phyloP scores from a whole-genome alignment of 2,329 filamentous ascomycete species.

The Phyllosticta citribraziliensis region DNA sequence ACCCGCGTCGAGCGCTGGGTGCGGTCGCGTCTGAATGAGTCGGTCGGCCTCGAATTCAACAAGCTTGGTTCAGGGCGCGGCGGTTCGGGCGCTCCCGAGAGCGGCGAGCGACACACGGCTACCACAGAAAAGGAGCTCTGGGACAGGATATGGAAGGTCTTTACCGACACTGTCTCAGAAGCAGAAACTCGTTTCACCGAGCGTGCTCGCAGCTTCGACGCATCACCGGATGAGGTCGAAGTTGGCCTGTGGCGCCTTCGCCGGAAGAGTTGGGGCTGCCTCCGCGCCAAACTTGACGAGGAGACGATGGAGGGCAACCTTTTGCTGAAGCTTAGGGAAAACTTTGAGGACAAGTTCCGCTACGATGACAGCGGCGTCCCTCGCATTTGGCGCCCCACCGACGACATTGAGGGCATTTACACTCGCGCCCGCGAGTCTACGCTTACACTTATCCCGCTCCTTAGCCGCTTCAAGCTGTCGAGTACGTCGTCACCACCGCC shows the following conservation, averaged over 20 bases:
- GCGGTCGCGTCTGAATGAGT: slow-evolving; percentile 74
- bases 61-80: slow-evolving; percentile 82
- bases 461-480: slow-evolving; percentile 72
- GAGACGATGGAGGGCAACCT: slow-evolving; percentile 98
- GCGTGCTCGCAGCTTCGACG: slow-evolving; percentile 86
- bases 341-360: slow-evolving; percentile 98
- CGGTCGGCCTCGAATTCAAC: slow-evolving; percentile 89
- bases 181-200: slow-evolving; percentile 80
- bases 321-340: slow-evolving; percentile 87
- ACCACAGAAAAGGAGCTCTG: slow-evolving; percentile 75
- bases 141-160: slow-evolving; percentile 89
- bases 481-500: slow-evolving; percentile 68
- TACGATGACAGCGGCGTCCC: slow-evolving; percentile 94
- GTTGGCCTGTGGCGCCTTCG: slow-evolving; percentile 86
- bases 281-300: slow-evolving; percentile 86
- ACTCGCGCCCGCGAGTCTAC: slow-evolving; percentile 89
- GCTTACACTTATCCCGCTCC: slow-evolving; percentile 76
- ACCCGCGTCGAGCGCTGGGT: slow-evolving; percentile 92
- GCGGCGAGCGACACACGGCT: slow-evolving; percentile 54
- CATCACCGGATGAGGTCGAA: slow-evolving; percentile 81
- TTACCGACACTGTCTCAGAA: slow-evolving; percentile 71
- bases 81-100: slow-evolving; percentile 70
- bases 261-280: slow-evolving; percentile 86
- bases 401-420: slow-evolving; percentile 95
- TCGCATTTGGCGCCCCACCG: slow-evolving; percentile 89